Evolutionary conservation across 345 rosid genomes (phyloP), one percentile per base, ranked within the genome.

Genomic region (Hibiscus syriacus): DNA sequence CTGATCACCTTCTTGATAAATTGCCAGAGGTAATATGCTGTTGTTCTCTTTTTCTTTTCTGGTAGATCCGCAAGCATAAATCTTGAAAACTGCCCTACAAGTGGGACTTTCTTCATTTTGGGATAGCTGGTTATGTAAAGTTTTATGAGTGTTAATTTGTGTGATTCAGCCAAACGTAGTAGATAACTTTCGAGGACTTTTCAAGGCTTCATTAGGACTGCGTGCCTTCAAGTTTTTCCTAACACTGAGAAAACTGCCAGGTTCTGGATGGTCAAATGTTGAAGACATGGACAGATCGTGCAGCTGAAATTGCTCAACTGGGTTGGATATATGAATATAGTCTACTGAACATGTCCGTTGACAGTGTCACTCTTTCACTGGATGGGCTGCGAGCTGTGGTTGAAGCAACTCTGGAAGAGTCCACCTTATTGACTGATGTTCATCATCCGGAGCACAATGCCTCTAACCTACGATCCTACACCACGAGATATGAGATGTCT

Each of bases 251-350:
- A 68, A 52, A 60, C 53, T 77, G 71, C 32, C 70, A 93, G 98
- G 91, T 90, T 54, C 78, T 90, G 84, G 95, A 90, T 77, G 91
- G 95, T 76, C 82, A 88, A 72, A 90, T 93, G 97, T 77, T 90
- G 73, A 85, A 85, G 79, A 84, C 84, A 69, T 90, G 99, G 99
- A 84, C 80, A 6, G 92, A 87, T 39, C 92, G 96, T 12, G 97
- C 95, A n/a, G 80, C 86, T 46, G 99, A 90, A 78, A 82, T 87
- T 30, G 83, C 87, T 4, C 81, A 85, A 67, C 92, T 83, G 26
- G 97, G 97, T 66, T 85, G 89, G 95, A 84, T 79, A 30, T 53
- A 53, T 23, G 57, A 53, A 85, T 74, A 85, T 74, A 54, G 71
- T 61, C 81, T 86, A 55, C 49, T 83, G 76, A 84, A 82, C 73